phyloP scores from a whole-genome alignment of 2,329 filamentous ascomycete species.

The Sclerotinia borealis region DNA sequence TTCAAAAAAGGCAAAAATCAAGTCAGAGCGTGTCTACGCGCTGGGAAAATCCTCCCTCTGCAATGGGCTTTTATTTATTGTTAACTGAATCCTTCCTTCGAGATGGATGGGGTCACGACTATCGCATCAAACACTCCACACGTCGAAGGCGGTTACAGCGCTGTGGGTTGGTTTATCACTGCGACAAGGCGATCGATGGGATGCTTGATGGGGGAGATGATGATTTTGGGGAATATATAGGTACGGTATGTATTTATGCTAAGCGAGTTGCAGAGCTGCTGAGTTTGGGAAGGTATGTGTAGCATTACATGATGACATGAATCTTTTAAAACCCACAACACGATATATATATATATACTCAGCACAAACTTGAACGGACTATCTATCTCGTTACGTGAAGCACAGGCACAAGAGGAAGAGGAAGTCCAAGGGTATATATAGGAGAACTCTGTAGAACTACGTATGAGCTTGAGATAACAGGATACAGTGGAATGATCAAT shows the following conservation, averaged over 20 bases:
- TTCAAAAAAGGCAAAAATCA: neutral
- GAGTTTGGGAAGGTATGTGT: neutral
- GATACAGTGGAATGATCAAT: neutral
- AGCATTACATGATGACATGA: neutral
- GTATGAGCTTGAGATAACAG: neutral
- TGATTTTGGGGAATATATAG: neutral
- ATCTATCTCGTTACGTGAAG: neutral
- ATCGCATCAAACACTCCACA: neutral
- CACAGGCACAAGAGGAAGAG: no score
- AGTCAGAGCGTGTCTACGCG: no score
- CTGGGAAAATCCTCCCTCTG: neutral
- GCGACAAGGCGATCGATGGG: neutral
- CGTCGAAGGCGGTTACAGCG: neutral
- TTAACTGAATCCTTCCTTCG: no score
- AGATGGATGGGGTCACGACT: neutral
- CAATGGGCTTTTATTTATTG: no score
- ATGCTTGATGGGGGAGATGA: neutral
- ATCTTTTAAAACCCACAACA: neutral
- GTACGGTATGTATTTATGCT: no score
- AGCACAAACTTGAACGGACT: no score
- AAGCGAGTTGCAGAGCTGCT: neutral
- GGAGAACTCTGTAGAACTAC: neutral
- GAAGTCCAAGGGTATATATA: neutral
- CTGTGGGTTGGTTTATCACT: neutral
- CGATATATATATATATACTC: no score